Conservation (phyloP, 345 rosid genomes). For the Anastatica hierochuntica region DNA sequence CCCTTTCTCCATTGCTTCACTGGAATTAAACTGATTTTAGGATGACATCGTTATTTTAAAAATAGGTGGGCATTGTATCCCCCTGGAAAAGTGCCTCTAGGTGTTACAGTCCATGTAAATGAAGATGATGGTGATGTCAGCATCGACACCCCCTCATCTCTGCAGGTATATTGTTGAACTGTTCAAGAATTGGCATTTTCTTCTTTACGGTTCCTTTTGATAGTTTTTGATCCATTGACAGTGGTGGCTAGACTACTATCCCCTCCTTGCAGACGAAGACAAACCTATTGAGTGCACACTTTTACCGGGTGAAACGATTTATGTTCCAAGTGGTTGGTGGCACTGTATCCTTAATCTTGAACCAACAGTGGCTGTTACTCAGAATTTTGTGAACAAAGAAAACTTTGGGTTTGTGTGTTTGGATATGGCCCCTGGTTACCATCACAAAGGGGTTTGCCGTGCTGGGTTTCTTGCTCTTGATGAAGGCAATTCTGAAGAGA, state of each 20-base stretch:
- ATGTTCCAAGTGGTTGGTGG: conserved; percentile 99
- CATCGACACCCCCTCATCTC: conserved; percentile 78
- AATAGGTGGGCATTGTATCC: conserved; percentile 97
- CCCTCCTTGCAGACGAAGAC: conserved; percentile 83
- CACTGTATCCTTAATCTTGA: conserved; percentile 89
- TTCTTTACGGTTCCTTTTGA: background rate
- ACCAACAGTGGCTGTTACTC: conserved; percentile 85
- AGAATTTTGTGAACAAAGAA: conserved; percentile 74
- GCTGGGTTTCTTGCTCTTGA: conserved; percentile 86
- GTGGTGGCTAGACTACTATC: conserved; percentile 99
- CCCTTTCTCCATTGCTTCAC: no score
- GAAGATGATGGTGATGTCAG: conserved; percentile 94
- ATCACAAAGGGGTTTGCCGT: conserved; percentile 90
- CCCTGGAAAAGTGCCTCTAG: conserved; percentile 93
- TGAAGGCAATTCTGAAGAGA: conserved; percentile 32
- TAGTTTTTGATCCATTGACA: conserved; percentile 18
- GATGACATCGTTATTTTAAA: conserved; percentile 11
- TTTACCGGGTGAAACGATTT: conserved; percentile 85
- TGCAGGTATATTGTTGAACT: conserved; percentile 50
- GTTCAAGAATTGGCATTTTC: conserved; percentile 4
- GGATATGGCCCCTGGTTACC: conserved; percentile 96
- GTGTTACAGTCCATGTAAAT: conserved; percentile 92
- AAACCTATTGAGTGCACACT: conserved; percentile 91
- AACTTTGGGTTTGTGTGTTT: conserved; percentile 83
- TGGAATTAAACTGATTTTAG: no score